Conservation (phyloP, 2,329 filamentous ascomycete genomes). For the Sclerotinia spermophila region DNA sequence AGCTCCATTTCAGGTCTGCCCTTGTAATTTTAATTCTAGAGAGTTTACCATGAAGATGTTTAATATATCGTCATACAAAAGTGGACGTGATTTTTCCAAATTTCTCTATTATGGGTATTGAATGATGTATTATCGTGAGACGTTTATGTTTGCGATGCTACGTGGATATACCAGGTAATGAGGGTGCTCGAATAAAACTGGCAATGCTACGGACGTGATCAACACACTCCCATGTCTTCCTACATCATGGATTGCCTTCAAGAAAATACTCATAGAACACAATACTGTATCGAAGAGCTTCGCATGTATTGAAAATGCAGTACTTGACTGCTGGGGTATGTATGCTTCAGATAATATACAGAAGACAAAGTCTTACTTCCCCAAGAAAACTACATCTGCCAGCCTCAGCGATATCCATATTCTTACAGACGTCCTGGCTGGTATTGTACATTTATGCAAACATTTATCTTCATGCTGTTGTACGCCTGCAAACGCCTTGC, state of each 20-base stretch:
- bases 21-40: constrained; percentile 7
- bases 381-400: constrained; percentile 31
- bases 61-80: constrained; percentile 2
- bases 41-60: neutral
- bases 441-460: constrained; percentile 31
- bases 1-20: constrained; percentile 5
- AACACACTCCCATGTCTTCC: neutral
- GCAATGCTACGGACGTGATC: neutral
- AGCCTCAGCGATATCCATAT: constrained; percentile 26
- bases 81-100: neutral
- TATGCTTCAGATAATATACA: constrained; percentile 30
- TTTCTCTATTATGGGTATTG: neutral
- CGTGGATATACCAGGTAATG: neutral
- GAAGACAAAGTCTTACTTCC: constrained; percentile 24
- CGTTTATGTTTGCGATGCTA: neutral
- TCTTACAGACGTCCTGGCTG: constrained; percentile 27
- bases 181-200: neutral
- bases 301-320: constrained; percentile 24
- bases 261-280: neutral
- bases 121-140: neutral
- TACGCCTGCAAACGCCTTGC: constrained; percentile 33
- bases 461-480: constrained; percentile 24
- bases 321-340: constrained; percentile 32
- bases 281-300: neutral
- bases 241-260: neutral